These are phyloP conservation scores for Elongisporangium prolatum DNA, from an alignment of 352 stramenopile species.

Conservation along the genomic window DNA sequence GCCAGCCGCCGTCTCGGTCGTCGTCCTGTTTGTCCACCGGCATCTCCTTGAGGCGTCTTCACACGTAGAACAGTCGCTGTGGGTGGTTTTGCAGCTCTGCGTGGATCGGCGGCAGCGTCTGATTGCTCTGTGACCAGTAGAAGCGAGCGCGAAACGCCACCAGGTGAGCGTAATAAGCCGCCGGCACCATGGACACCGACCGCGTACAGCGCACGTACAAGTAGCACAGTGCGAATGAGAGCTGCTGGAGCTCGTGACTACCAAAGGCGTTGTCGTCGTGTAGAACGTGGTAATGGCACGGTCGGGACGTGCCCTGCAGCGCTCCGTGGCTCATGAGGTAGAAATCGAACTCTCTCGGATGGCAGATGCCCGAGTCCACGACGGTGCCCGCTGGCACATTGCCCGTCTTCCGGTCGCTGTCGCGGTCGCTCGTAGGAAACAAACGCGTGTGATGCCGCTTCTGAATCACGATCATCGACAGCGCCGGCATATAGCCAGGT, in stretches of 20 bases:
- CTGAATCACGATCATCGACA: conserved; percentile 87
- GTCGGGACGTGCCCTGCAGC: conserved; percentile 78
- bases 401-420: conserved; percentile 53
- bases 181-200: conserved; percentile 80
- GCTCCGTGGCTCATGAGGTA: conserved; percentile 84
- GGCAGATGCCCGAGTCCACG: conserved; percentile 77
- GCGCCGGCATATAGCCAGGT: conserved; percentile 55
- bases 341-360: conserved; percentile 84
- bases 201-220: conserved; percentile 84
- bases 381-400: conserved; percentile 74
- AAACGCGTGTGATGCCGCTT: conserved; percentile 86
- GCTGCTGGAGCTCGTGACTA: conserved; percentile 56
- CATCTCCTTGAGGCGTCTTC: background rate
- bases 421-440: conserved; percentile 34
- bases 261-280: conserved; percentile 71
- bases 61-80: background rate
- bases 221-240: conserved; percentile 78
- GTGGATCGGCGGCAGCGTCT: background rate
- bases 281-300: conserved; percentile 83
- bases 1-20: conserved; percentile 13
- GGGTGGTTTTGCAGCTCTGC: background rate
- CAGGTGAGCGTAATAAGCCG: conserved; percentile 86
- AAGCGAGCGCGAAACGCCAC: conserved; percentile 77
- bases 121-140: conserved; percentile 12
- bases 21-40: conserved; percentile 13